These are phyloP conservation scores for Toxicodendron radicans DNA, from an alignment of 345 rosid genomes.

Conservation along the genomic window DNA sequence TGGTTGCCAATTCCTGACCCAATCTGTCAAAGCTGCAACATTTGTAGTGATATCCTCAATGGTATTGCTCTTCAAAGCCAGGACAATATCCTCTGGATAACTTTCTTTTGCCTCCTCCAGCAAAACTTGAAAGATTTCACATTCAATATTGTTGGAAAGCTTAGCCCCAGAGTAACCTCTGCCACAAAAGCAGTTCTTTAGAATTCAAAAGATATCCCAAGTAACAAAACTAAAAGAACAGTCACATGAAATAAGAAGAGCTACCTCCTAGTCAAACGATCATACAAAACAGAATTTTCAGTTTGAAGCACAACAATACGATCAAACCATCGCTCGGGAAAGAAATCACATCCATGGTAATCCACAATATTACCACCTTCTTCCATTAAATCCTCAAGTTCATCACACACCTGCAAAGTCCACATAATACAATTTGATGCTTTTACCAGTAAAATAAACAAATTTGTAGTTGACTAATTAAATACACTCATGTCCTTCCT, in stretches of 20 bases:
- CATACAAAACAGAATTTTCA: constrained; percentile 68
- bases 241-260: neutral
- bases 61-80: constrained; percentile 56
- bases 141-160: constrained; percentile 78
- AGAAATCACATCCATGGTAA: constrained; percentile 92
- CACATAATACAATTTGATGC: neutral
- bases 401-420: constrained; percentile 74
- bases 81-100: constrained; percentile 60
- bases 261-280: constrained; percentile 79
- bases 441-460: neutral
- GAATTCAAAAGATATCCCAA: neutral
- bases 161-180: constrained; percentile 73
- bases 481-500: neutral
- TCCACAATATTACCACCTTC: constrained; percentile 86
- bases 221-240: neutral
- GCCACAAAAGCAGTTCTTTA: constrained; percentile 16
- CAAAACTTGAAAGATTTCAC: constrained; percentile 75
- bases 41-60: constrained; percentile 68
- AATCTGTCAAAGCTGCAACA: constrained; percentile 53
- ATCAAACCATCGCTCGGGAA: constrained; percentile 88
- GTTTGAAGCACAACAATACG: constrained; percentile 81
- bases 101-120: constrained; percentile 87
- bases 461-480: neutral
- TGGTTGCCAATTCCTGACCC: constrained; percentile 62
- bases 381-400: constrained; percentile 80